Percentiles rank a stretch among this genome's conserved stretches.
Evolutionary conservation across 306 rosid genomes (phyloP).

Genomic region (Begonia fuchsioides): DNA sequence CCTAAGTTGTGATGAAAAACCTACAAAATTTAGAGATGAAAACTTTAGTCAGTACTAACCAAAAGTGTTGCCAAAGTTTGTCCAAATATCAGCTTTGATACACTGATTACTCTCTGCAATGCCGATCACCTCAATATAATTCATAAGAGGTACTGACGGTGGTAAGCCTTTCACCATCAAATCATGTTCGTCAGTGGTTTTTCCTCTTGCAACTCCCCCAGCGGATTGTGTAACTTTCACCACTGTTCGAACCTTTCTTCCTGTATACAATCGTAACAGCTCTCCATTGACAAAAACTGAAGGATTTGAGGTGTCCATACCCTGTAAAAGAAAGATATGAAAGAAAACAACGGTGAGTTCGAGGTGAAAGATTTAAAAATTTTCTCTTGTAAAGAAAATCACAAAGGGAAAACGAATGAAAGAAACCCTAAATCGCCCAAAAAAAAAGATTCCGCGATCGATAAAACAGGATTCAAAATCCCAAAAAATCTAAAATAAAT

Average conservation of each 20-base stretch:
- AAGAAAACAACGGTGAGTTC: too few species aligned
- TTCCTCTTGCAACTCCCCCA: constrained; percentile 42
- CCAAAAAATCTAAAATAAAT: too few species aligned
- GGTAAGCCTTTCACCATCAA: constrained; percentile 50
- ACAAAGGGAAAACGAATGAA: too few species aligned
- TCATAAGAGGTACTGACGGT: constrained; percentile 26
- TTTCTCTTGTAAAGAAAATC: too few species aligned
- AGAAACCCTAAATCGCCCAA: too few species aligned
- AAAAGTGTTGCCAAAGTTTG: constrained; percentile 61
- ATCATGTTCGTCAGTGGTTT: constrained; percentile 63
- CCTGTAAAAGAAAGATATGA: constrained; percentile 20
- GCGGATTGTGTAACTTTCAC: constrained; percentile 52
- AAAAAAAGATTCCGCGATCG: too few species aligned
- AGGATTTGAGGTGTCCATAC: constrained; percentile 68
- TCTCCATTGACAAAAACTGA: constrained; percentile 67
- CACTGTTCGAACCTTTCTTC: constrained; percentile 63
- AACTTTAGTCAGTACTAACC: constrained; percentile 29
- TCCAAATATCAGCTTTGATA: constrained; percentile 64
- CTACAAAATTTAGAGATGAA: not conserved
- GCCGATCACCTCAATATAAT: constrained; percentile 76
- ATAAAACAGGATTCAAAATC: too few species aligned
- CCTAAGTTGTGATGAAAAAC: too few species aligned
- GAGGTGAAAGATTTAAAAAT: too few species aligned
- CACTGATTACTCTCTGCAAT: constrained; percentile 62
- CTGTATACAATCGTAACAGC: constrained; percentile 38